phyloP scores from a whole-genome alignment of 139 green algal species.

The Zygnema cylindricum region DNA sequence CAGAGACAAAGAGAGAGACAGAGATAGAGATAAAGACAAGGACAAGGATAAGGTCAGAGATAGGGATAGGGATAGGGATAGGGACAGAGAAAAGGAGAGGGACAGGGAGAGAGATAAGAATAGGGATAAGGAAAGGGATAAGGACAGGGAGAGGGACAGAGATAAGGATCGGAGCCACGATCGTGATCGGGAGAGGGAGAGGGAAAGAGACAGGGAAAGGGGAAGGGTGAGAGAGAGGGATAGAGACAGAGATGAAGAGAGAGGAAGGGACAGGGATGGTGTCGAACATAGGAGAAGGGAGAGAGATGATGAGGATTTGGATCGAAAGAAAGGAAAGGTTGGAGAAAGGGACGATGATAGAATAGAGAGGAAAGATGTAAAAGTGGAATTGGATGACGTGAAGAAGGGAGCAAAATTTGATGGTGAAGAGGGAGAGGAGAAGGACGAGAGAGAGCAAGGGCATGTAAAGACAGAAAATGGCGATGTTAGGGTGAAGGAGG shows the following conservation, averaged over 20 bases:
- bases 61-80: neutral
- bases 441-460: neutral
- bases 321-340: neutral
- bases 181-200: constrained; percentile 6
- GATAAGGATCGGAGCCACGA: neutral
- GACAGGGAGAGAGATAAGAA: neutral
- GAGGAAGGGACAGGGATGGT: neutral
- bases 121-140: constrained; percentile 24
- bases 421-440: neutral
- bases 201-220: neutral
- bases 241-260: neutral
- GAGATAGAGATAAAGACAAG: neutral
- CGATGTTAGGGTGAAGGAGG: constrained; percentile 2
- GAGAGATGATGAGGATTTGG: constrained; percentile 26
- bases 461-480: constrained; percentile 19
- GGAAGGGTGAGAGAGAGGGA: neutral
- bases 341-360: constrained; percentile 7
- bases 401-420: constrained; percentile 27
- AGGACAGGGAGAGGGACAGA: constrained; percentile 44
- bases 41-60: constrained; percentile 28
- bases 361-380: constrained; percentile 8
- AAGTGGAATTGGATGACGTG: neutral
- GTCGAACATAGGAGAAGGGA: neutral
- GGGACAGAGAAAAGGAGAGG: neutral
- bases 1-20: constrained; percentile 44